Percentiles rank a stretch among this genome's conserved stretches.
phyloP scores from a whole-genome alignment of 2,329 filamentous ascomycete genomes.

The Trichophaea hybrida region DNA sequence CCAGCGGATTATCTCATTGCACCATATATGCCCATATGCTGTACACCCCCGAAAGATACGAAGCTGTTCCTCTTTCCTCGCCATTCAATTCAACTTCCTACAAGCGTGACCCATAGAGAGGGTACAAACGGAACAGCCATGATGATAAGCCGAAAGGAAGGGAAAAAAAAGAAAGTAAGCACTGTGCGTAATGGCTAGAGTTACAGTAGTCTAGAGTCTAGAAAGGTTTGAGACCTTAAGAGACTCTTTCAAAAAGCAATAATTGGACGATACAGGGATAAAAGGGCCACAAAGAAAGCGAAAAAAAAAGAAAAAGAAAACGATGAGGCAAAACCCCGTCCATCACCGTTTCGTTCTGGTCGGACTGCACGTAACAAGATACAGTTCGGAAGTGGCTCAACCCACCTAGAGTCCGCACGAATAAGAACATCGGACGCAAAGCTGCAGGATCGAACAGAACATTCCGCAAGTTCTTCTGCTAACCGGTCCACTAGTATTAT shows the following conservation, averaged over 20 bases:
- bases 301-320: background rate
- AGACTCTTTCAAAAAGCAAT: no score
- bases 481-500: background rate
- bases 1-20: no score
- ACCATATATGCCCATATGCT: no score
- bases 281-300: background rate
- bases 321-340: background rate
- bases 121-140: background rate
- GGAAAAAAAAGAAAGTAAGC: background rate
- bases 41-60: no score
- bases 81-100: no score
- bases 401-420: slow-evolving; percentile 8
- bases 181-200: no score
- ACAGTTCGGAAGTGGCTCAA: slow-evolving; percentile 20
- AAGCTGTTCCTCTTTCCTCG: no score
- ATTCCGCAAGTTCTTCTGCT: slow-evolving; percentile 17
- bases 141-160: background rate
- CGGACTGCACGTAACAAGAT: background rate
- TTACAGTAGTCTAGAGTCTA: no score
- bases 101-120: no score
- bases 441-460: slow-evolving; percentile 12
- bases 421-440: slow-evolving; percentile 22
- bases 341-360: background rate
- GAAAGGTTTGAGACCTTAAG: no score
- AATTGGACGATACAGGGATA: background rate